These are phyloP conservation scores for Colletotrichum sp. DNA, from an alignment of 2,329 filamentous ascomycete species.

Conservation along the genomic window DNA sequence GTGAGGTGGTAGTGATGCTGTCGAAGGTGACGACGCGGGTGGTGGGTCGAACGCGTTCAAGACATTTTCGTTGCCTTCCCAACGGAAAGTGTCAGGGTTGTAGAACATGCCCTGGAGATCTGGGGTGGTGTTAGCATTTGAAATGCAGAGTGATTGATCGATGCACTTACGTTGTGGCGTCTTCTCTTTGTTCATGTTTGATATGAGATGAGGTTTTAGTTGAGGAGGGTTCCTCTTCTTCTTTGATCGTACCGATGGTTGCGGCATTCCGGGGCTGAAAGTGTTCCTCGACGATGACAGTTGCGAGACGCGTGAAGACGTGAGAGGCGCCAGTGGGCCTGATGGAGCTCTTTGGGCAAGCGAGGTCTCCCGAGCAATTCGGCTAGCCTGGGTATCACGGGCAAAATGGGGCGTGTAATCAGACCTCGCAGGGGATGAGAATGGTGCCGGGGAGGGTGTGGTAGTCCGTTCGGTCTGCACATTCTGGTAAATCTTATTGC, in stretches of 20 bases:
- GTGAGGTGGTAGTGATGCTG: slow-evolving; percentile 48
- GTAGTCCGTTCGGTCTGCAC: slow-evolving; percentile 57
- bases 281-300: slow-evolving; percentile 52
- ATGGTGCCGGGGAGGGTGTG: slow-evolving; percentile 59
- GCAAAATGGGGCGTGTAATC: slow-evolving; percentile 66
- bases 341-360: slow-evolving; percentile 64
- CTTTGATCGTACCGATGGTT: slow-evolving; percentile 53
- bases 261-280: slow-evolving; percentile 49
- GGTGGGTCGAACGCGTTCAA: slow-evolving; percentile 77
- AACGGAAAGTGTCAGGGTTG: slow-evolving; percentile 83
- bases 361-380: slow-evolving; percentile 67
- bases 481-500: slow-evolving; percentile 63
- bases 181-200: slow-evolving; percentile 76
- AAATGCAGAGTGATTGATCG: background rate
- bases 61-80: slow-evolving; percentile 96
- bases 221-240: slow-evolving; percentile 64
- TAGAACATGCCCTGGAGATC: slow-evolving; percentile 96
- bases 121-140: slow-evolving; percentile 43
- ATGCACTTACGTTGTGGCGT: slow-evolving; percentile 77
- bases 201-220: slow-evolving; percentile 85
- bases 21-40: slow-evolving; percentile 59
- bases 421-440: slow-evolving; percentile 59
- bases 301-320: slow-evolving; percentile 59
- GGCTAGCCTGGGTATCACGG: slow-evolving; percentile 68
- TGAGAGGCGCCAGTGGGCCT: slow-evolving; percentile 59